These are phyloP conservation scores for Dissophora globulifera DNA, from an alignment of 192 early-diverging fungal genomes.

Conservation along the genomic window DNA sequence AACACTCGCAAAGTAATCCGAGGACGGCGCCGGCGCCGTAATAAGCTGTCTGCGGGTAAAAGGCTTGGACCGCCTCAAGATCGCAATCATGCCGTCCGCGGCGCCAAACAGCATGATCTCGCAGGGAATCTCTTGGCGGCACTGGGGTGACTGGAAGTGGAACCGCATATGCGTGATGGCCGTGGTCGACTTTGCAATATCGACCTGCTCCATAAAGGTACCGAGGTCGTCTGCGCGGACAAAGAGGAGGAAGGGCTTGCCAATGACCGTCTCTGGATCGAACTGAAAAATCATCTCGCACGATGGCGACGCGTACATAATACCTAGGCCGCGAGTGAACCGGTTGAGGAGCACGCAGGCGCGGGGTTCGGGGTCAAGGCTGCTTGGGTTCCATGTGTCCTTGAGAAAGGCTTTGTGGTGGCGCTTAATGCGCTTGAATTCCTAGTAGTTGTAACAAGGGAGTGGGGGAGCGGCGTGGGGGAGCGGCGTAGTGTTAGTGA, in stretches of 20 bases:
- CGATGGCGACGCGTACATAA: conserved; percentile 53
- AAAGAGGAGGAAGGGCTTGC: conserved; percentile 42
- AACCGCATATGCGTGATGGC: conserved; percentile 47
- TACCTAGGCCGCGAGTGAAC: conserved; percentile 34
- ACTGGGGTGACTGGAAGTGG: conserved; percentile 37
- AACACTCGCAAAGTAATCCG: neutral
- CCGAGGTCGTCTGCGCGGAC: conserved; percentile 40
- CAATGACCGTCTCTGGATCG: conserved; percentile 20
- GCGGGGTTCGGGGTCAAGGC: conserved; percentile 41
- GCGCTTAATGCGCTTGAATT: conserved; percentile 39
- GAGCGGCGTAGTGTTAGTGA: too few relatives aligned
- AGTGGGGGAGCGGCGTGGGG: neutral
- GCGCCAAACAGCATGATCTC: conserved; percentile 50
- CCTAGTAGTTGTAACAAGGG: conserved; percentile 8
- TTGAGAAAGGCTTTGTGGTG: conserved; percentile 33
- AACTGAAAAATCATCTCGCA: conserved; percentile 33
- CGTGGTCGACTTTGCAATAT: conserved; percentile 48
- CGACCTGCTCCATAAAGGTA: conserved; percentile 40
- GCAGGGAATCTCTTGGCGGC: conserved; percentile 39
- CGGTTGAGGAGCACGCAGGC: conserved; percentile 54
- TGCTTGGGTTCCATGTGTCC: conserved; percentile 41
- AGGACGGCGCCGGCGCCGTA: neutral
- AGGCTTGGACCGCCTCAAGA: conserved; percentile 36
- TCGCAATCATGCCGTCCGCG: conserved; percentile 39
- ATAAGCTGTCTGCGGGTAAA: conserved; percentile 22